Evolutionary conservation across 768 basidiomycete species (phyloP), one percentile per base, ranked within the genome.

Genomic region (Lactarius quietus): DNA sequence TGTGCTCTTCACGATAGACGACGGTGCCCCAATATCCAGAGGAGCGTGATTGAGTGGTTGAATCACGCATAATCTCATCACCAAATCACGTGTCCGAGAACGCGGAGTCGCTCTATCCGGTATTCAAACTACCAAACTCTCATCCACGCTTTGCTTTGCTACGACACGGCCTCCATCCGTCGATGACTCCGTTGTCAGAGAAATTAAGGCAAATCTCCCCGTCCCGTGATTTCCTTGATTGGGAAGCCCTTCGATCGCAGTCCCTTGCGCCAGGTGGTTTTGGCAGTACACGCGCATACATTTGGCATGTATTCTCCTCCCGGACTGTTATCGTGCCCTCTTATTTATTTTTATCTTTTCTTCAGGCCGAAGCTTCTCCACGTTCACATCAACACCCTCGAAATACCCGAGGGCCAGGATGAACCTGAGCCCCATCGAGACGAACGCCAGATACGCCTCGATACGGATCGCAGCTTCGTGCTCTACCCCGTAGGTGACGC

Each of bases 391-490:
- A 72, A 62, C 1, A 14, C 38, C 67, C 29, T 39, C 4, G 43
- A 48, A 20, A 35, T 63, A 12, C 15, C 20, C 18, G 38, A 38
- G 5, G 7, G 29, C 31, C 57, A 59, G 15, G 38, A 53, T 51
- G 62, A 59, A 31, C 43, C 45, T 38, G 67, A 58, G 14, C 51
- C 79, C 28, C 92, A 94, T 73, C 77, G 76, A 5, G 95, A 97
- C 73, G 95, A 96, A 76, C 86, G 83, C 17, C 95, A 97, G 76
- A 93, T 97, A 66, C 77, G 80, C 63, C 83, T 96, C 38, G 95
- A 97, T 76, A 96, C 95, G 1, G 87, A 95, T 76, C 85, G 95
- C 56, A 94, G 93, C 69, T 98, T 98, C 71, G 92, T 97, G 62
- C 79, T 94, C 67, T 98, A 96, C 77, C 92, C 95, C 73, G 87